Conservation (phyloP, 1,139 yeast species). For the Sugiyamaella castrensis region DNA sequence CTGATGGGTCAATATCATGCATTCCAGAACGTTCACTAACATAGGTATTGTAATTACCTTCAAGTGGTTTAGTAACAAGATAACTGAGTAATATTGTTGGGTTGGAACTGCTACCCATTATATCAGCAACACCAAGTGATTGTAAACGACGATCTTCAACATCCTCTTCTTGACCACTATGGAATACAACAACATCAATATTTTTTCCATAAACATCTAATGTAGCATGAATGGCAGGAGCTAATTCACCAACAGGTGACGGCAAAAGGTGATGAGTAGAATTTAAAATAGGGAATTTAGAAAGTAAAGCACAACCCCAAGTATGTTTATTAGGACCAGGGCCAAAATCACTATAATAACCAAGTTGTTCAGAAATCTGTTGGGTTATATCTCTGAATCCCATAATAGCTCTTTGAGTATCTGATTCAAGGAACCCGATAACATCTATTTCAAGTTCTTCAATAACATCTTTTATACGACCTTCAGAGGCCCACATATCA, state of each 20-base stretch:
- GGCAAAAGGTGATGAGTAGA: constrained; percentile 91
- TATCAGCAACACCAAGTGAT: constrained; percentile 66
- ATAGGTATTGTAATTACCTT: constrained; percentile 89
- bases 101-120: constrained; percentile 74
- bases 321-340: constrained; percentile 98
- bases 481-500: constrained; percentile 97
- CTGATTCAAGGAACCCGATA: constrained; percentile 86
- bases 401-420: constrained; percentile 89
- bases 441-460: constrained; percentile 85
- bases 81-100: constrained; percentile 86
- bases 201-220: constrained; percentile 79
- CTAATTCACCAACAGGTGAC: constrained; percentile 95
- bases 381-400: constrained; percentile 95
- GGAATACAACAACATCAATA: constrained; percentile 94
- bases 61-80: constrained; percentile 78
- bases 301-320: constrained; percentile 92
- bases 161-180: constrained; percentile 97
- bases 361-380: constrained; percentile 84
- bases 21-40: constrained; percentile 81
- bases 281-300: constrained; percentile 88
- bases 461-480: constrained; percentile 79
- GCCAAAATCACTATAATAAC: constrained; percentile 93
- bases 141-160: constrained; percentile 89
- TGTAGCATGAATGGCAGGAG: constrained; percentile 97
- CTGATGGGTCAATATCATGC: constrained; percentile 90